Evolutionary conservation across 2,329 filamentous ascomycete genomes (phyloP), one percentile per base, ranked within the genome.

Genomic region (Fusarium hostae): DNA sequence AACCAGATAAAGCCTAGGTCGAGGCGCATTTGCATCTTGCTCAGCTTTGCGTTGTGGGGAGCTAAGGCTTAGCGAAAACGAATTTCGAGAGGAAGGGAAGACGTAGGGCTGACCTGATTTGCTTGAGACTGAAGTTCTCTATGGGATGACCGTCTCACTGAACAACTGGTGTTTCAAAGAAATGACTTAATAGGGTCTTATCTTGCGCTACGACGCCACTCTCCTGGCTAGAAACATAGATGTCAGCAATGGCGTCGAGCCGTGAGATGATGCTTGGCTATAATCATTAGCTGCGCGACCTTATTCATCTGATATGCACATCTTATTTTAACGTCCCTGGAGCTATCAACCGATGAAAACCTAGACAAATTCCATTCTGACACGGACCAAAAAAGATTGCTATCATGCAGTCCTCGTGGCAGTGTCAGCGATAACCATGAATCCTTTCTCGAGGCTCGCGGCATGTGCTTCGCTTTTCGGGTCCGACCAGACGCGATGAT

Each of bases 1-100:
- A 20, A 39, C 69, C 65, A 26, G 18, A 66, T 66, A 24, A 24
- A 64, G 69, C 52, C 34, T 72, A 72, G 69, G n/a, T 40, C 35
- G 64, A 68, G 66, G 64, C 66, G 51, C 64, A 68, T 52, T 68
- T 64, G 32, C 40, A 47, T 34, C 39, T 24, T 47, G 50, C 48
- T 62, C 40, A 67, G 48, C 47, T 62, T 26, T 44, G 41, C 26
- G 30, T 34, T 44, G 35, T 65, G 63, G 63, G 50, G 64, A 64
- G 62, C 62, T 66, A 61, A 67, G 45, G 63, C 52, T 66, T 66
- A 60, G 63, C 56, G 63, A 51, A 34, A 50, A 30, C 12, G 40
- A 58, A 20, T 26, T 28, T 43, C 34, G n/a, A 47, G 47, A 61
- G 44, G 24, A 43, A 16, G 16, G n/a, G 28, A 41, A 56, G 37